Conservation (phyloP, 805 yeast genomes). For the Scheffersomyces coipomensis region DNA sequence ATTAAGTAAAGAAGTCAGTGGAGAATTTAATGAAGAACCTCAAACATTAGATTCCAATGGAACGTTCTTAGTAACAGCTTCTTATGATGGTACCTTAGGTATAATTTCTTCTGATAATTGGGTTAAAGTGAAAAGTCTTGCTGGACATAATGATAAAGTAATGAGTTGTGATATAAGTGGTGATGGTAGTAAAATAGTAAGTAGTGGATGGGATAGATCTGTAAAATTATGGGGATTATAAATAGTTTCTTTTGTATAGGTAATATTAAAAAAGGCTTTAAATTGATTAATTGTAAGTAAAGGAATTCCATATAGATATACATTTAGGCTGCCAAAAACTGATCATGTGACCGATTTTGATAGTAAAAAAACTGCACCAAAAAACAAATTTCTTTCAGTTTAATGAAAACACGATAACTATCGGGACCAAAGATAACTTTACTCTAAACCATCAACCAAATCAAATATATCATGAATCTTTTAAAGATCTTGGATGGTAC, state of each 20-base stretch:
- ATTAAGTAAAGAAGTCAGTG: conserved; percentile 19
- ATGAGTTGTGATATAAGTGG: conserved; percentile 62
- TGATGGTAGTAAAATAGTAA: conserved; percentile 45
- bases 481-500: conserved; percentile 74
- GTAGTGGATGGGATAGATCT: conserved; percentile 85
- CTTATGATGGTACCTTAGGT: conserved; percentile 71
- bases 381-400: no score
- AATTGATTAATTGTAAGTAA: no score
- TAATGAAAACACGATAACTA: no score
- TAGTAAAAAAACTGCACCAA: no score
- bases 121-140: conserved; percentile 51
- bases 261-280: no score
- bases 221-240: conserved; percentile 76
- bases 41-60: conserved; percentile 36
- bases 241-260: no score
- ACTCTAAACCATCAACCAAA: no score
- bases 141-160: conserved; percentile 63
- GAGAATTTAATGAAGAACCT: conserved; percentile 29
- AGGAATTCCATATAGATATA: no score
- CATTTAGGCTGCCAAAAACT: no score
- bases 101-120: conserved; percentile 69
- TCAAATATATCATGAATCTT: conserved; percentile 55
- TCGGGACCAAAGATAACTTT: no score
- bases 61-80: conserved; percentile 52
- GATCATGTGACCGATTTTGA: no score